phyloP scores from a whole-genome alignment of 2,329 filamentous ascomycete genomes.

The Fusarium miscanthi region DNA sequence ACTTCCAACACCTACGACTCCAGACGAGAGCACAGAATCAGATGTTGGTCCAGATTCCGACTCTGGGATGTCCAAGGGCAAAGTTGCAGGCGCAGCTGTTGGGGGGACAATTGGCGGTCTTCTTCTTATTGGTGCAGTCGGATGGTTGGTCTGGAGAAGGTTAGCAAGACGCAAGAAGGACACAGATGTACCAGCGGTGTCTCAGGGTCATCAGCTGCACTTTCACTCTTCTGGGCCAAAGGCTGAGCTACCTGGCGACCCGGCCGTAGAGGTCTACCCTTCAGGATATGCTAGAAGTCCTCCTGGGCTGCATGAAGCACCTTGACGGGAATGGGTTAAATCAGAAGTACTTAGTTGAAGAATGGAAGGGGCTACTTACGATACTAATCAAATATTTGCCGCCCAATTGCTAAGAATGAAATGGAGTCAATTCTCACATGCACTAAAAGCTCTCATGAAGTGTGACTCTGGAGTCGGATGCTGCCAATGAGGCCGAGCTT shows the following conservation, averaged over 20 bases:
- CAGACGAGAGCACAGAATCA: too few relatives aligned
- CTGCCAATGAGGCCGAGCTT: too few relatives aligned
- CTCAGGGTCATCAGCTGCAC: background rate
- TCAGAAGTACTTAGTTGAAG: too few relatives aligned
- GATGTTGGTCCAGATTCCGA: too few relatives aligned
- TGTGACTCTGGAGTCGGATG: too few relatives aligned
- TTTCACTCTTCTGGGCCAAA: background rate
- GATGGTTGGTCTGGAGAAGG: background rate
- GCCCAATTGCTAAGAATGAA: too few relatives aligned
- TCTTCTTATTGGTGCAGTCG: accelerated
- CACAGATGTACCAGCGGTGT: accelerated
- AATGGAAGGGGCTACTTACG: too few relatives aligned
- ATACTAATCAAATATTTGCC: too few relatives aligned
- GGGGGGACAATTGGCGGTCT: background rate
- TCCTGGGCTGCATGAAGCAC: background rate
- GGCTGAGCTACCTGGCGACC: background rate
- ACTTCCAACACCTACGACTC: too few relatives aligned
- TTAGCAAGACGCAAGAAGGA: accelerated
- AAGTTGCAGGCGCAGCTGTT: background rate
- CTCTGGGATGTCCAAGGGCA: background rate
- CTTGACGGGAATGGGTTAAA: background rate
- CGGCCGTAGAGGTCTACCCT: accelerated
- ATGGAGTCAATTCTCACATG: too few relatives aligned
- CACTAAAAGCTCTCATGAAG: too few relatives aligned
- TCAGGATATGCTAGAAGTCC: background rate